Evolutionary conservation across 2,329 filamentous ascomycete species (phyloP).

Genomic region (Hypoxylon sp.): DNA sequence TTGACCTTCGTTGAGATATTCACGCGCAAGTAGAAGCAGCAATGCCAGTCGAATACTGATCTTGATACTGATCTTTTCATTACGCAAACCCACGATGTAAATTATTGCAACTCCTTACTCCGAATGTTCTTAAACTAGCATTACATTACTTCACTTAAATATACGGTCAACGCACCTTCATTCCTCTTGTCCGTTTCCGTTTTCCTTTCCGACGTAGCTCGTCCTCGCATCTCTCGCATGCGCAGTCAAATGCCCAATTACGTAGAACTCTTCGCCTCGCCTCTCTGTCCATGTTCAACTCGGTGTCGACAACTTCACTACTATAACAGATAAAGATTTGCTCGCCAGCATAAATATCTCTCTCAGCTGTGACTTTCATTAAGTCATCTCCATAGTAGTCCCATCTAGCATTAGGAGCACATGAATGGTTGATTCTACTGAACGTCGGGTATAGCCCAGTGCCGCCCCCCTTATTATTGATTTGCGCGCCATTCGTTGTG

Average conservation of each 20-base stretch:
- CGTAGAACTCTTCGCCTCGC: neutral
- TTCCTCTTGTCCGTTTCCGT: no score
- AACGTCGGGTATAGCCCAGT: neutral
- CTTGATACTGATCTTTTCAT: neutral
- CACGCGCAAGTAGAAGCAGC: neutral
- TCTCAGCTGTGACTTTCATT: neutral
- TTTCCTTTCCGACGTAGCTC: neutral
- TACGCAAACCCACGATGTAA: neutral
- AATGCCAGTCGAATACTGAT: neutral
- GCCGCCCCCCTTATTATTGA: neutral
- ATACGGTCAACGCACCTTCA: no score
- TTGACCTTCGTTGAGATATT: no score
- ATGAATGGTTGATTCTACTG: constrained; percentile 2
- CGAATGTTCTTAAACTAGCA: no score
- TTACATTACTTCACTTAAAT: no score
- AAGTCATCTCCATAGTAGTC: neutral
- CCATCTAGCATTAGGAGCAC: neutral
- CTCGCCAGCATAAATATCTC: neutral
- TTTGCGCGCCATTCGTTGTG: neutral
- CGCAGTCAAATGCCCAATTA: constrained; percentile 1
- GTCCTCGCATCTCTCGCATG: neutral
- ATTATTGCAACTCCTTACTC: no score
- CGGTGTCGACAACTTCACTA: neutral
- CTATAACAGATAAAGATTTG: neutral
- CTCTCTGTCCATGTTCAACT: no score